Conservation (phyloP, 768 basidiomycete genomes). For the Psilocybe tampanensis region DNA sequence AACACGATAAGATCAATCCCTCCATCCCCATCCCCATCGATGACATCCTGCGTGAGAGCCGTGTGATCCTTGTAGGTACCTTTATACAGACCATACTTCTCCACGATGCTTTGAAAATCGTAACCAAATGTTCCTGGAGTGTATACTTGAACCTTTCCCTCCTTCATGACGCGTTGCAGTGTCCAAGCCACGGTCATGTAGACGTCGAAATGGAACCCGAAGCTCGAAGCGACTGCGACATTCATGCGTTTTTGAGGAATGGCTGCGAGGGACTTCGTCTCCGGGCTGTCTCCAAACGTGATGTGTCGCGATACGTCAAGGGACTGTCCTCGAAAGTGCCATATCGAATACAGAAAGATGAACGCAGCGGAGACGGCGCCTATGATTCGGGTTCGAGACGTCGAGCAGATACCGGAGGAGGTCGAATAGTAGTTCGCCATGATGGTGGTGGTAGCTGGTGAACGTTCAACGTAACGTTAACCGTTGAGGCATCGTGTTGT, state of each 20-base stretch:
- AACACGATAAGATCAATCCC: slow-evolving; percentile 6
- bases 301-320: background rate
- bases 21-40: background rate
- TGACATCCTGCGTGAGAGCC: background rate
- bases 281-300: background rate
- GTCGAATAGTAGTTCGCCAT: background rate
- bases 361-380: background rate
- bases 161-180: slow-evolving; percentile 3
- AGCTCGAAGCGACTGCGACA: slow-evolving; percentile 2
- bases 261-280: background rate
- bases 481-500: background rate
- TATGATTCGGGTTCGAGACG: background rate
- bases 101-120: slow-evolving; percentile 6
- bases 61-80: slow-evolving; percentile 1
- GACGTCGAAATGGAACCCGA: slow-evolving; percentile 9
- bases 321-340: background rate
- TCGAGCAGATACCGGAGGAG: background rate
- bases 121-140: background rate
- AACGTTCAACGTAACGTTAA: no score
- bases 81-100: slow-evolving; percentile 1
- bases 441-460: background rate
- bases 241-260: slow-evolving; percentile 2
- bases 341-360: background rate
- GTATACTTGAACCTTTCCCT: slow-evolving; percentile 2
- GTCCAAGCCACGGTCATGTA: slow-evolving; percentile 11